Percentiles rank a stretch among this genome's conserved stretches.
These are phyloP conservation scores for Phalaenopsis equestris DNA, from an alignment of 106 monocot genomes.

Conservation along the genomic window DNA sequence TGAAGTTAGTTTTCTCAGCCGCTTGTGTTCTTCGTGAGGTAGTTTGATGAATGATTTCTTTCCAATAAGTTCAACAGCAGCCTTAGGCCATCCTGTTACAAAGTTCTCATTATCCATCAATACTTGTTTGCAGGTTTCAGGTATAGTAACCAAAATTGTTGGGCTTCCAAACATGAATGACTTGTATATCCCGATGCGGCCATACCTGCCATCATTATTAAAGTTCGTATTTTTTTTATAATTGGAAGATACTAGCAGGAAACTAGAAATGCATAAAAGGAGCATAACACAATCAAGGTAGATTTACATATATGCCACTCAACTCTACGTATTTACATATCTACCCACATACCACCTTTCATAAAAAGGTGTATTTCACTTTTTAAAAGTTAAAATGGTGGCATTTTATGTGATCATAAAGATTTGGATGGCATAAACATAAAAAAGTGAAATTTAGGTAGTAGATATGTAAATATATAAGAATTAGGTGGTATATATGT, in stretches of 20 bases:
- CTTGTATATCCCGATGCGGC: slow-evolving; percentile 64
- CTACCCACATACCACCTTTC: no score
- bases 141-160: slow-evolving; percentile 57
- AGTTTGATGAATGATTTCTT: slow-evolving; percentile 72
- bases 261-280: neutral
- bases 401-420: no score
- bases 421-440: no score
- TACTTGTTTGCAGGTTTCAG: slow-evolving; percentile 67
- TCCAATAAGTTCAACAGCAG: slow-evolving; percentile 64
- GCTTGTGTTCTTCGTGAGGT: slow-evolving; percentile 62
- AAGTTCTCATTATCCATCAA: slow-evolving; percentile 87
- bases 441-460: no score
- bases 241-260: neutral
- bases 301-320: no score
- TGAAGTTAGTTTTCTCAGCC: slow-evolving; percentile 57
- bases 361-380: no score
- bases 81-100: slow-evolving; percentile 74
- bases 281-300: neutral
- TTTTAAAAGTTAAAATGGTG: no score
- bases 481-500: no score
- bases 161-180: slow-evolving; percentile 92
- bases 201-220: slow-evolving; percentile 37
- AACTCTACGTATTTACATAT: no score
- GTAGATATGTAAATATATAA: no score
- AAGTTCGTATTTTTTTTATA: neutral